Base-by-base conservation (phyloP, 768 basidiomycete species). In the Leucocoprinus birnbaumii region DNA sequence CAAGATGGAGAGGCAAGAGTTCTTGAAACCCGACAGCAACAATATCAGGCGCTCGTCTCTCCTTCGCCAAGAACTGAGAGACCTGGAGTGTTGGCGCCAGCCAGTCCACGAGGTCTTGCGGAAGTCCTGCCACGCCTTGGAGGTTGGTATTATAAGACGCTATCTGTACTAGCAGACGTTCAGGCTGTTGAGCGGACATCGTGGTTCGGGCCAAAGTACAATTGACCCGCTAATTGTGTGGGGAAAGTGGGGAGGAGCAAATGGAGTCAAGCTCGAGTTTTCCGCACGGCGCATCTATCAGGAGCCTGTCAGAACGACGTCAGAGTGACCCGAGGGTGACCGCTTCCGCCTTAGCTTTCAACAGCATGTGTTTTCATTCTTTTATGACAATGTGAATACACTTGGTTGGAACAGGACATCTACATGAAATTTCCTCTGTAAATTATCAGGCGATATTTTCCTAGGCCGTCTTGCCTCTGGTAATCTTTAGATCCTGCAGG, bases 1-100 rank as follows among this genome's bases (percentile, higher is more conserved):
- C 88, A 38, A 94, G 84, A 65, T 95, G 91, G 2, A 98, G 77
- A 5, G 94, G 94, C 11, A 96, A 76, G 22, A 97, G 77, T 67
- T 98, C 96, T 67, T 98, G 96, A 60, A 97, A 94, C 2, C 92
- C 93, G 50, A 98, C 88, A 5, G 87, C 94, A 40, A 96, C 80
- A 27, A 95, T 82, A 66, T 94, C 93, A 38, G 94, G 92, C 4
- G 90, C 83, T 55, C 83, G 73, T 52, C 71, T 69, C 63, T 81
- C 74, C 50, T 76, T 79, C 31, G 86, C 77, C 27, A 91, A 82
- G 70, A 91, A 85, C 51, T 75, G 75, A 35, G 89, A 87, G 7
- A 90, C 87, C 54, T 85, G 84, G 8, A 94, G 70, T 0, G 90
- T 89, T 25, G 94, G 93, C 2, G 83, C 77, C 22, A 98, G 81